Evolutionary conservation across 768 basidiomycete species (phyloP).

Genomic region (Lentinus tigrinus): DNA sequence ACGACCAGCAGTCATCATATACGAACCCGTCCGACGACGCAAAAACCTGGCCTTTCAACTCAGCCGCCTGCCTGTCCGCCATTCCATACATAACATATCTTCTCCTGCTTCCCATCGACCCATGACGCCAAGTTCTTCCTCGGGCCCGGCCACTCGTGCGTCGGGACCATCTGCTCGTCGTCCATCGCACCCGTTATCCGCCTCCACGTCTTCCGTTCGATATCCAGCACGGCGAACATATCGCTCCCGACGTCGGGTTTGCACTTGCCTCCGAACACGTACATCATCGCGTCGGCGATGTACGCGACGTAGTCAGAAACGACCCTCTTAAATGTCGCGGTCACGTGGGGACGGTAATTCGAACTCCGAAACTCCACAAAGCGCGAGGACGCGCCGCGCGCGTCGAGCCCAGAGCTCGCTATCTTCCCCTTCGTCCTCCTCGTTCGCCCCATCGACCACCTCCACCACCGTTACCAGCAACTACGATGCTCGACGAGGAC

Average conservation of each 20-base stretch:
- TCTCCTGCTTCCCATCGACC: constrained; percentile 29
- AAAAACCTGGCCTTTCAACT: constrained; percentile 26
- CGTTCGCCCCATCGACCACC: too few species aligned
- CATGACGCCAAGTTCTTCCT: constrained; percentile 36
- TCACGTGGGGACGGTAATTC: too few species aligned
- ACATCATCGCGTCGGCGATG: constrained; percentile 31
- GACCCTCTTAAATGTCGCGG: too few species aligned
- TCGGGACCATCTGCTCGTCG: constrained; percentile 15
- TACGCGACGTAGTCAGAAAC: constrained; percentile 17
- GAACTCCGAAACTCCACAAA: too few species aligned
- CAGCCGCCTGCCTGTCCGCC: constrained; percentile 33
- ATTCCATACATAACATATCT: constrained; percentile 36
- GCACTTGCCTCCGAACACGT: constrained; percentile 39
- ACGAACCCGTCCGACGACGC: constrained; percentile 21
- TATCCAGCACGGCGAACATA: constrained; percentile 37
- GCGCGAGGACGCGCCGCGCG: too few species aligned
- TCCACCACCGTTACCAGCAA: too few species aligned
- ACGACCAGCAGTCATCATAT: constrained; percentile 39
- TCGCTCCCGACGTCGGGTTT: constrained; percentile 33
- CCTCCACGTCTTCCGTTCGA: constrained; percentile 34
- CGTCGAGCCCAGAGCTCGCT: too few species aligned
- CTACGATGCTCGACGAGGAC: too few species aligned
- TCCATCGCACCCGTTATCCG: constrained; percentile 21
- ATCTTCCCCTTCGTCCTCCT: too few species aligned
- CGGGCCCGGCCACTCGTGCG: constrained; percentile 31